These are phyloP conservation scores for Metarhizium album DNA, from an alignment of 2,329 filamentous ascomycete species.

Conservation along the genomic window DNA sequence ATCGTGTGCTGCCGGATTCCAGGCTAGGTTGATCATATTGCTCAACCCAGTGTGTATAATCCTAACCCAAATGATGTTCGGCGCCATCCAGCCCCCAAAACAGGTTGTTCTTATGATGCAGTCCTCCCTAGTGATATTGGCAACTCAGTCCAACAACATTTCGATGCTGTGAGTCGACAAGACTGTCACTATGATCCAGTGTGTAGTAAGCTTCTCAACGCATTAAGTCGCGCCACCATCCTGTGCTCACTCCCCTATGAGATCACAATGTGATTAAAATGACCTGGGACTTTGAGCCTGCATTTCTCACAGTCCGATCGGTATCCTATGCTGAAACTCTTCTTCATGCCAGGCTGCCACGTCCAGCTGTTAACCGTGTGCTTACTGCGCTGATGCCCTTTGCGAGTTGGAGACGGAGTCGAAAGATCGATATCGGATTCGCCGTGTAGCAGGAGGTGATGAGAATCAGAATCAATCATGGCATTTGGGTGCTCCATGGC, in stretches of 20 bases:
- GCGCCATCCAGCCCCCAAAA: not conserved
- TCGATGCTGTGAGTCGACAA: not conserved
- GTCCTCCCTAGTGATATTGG: not conserved
- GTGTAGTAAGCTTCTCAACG: not conserved
- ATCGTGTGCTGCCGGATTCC: not conserved
- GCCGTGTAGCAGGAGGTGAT: constrained; percentile 11
- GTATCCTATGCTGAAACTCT: constrained; percentile 68
- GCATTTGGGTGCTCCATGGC: constrained; percentile 30
- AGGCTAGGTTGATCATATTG: not conserved
- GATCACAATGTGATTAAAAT: constrained; percentile 71
- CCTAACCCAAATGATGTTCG: not conserved
- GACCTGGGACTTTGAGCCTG: constrained; percentile 60
- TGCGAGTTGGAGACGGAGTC: constrained; percentile 37
- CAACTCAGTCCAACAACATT: not conserved
- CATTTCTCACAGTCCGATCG: constrained; percentile 71
- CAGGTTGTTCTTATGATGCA: not conserved
- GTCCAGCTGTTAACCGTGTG: constrained; percentile 53
- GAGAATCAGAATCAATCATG: constrained; percentile 26
- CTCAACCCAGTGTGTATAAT: not conserved
- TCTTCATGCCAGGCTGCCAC: constrained; percentile 53
- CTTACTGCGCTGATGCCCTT: constrained; percentile 46
- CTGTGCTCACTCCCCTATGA: constrained; percentile 32
- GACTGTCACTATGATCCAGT: not conserved
- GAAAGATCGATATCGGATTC: constrained; percentile 25
- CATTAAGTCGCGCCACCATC: not conserved